These are phyloP conservation scores for Blastobotrys chiropterorum DNA, from an alignment of 805 yeast genomes.

Conservation along the genomic window DNA sequence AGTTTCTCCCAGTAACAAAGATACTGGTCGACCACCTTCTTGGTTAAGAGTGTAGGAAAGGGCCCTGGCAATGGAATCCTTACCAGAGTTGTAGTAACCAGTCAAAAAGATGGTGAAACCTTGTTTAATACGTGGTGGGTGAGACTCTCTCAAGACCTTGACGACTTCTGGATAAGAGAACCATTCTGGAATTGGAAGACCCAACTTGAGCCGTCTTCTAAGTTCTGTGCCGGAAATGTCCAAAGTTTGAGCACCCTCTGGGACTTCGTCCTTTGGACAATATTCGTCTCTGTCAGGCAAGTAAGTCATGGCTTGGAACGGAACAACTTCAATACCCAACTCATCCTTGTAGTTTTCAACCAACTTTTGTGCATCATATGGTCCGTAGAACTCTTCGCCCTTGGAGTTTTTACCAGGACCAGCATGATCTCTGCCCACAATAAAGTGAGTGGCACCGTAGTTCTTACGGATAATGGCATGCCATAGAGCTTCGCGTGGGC, in stretches of 20 bases:
- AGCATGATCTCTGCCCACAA: conserved; percentile 97
- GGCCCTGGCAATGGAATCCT: conserved; percentile 68
- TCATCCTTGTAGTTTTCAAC: conserved; percentile 72
- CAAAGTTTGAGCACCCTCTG: conserved; percentile 70
- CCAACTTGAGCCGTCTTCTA: conserved; percentile 79
- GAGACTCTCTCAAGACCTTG: conserved; percentile 78
- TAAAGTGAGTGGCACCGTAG: conserved; percentile 94
- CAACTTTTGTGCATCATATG: conserved; percentile 91
- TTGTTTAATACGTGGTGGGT: conserved; percentile 86
- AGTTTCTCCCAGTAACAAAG: conserved; percentile 46
- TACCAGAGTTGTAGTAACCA: conserved; percentile 53
- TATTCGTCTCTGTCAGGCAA: conserved; percentile 92
- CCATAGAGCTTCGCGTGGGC: conserved; percentile 98
- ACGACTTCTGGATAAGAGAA: conserved; percentile 97
- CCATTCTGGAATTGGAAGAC: conserved; percentile 91
- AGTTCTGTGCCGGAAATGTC: conserved; percentile 94
- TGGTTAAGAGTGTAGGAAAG: conserved; percentile 87
- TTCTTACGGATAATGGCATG: conserved; percentile 95
- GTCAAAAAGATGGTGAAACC: conserved; percentile 76
- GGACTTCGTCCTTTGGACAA: conserved; percentile 90
- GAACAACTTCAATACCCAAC: conserved; percentile 83
- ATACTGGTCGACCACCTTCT: conserved; percentile 76
- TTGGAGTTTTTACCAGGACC: conserved; percentile 88
- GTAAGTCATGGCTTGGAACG: conserved; percentile 95
- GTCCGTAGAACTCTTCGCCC: conserved; percentile 93